Base-by-base conservation (phyloP, 2,329 filamentous ascomycete species). In the Monosporascus sp. region DNA sequence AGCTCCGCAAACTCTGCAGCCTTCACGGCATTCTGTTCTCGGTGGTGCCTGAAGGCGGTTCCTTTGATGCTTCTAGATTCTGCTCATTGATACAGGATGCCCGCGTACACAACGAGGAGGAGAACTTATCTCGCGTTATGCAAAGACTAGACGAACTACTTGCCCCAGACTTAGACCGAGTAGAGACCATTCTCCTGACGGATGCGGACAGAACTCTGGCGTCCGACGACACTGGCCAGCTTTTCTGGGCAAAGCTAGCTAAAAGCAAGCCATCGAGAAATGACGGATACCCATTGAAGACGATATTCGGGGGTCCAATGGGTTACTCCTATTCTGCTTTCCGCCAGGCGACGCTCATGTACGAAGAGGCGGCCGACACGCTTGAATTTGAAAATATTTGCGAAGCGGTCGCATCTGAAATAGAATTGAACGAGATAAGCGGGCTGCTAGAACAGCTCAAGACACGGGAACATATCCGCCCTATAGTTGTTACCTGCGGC, bases 161-260 rank as follows among this genome's bases (percentile, higher is more conserved):
- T 8, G 36, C 50, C 5, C 15, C 36, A 3, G 41, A 50, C 6
- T 18, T 44, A 11, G 54, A 50, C 6, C 41, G 57, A 2, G 48
- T 73, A 8, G 59, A 78, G 45, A 80, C 71, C 0, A 65, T 81
- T 46, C 49, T 86, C 17, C 74, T 85, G 0, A 47, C 87, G 2
- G 83, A 87, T 55, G 83, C 67, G 0, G 82, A 86, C 62, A 78
- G 67, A 56, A 86, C 82, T 0, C 63, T 88, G 50, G 65, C 73
- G 5, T 52, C 73, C 1, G 57, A 73, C 14, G 82, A 86, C 54
- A 77, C 75, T 5, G 76, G 78, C 0, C 51, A 70, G 18, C 60
- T 38, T 6, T 15, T 56, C 52, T 5, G 45, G 61, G 34, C 18
- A 24, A 15, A 36, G 8, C 22, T 14, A 14, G 20, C 37, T 15